A percentile compares a stretch with the other conserved stretches of the same genome.
These are phyloP conservation scores for Xerocomus spinulosus DNA, from an alignment of 768 basidiomycete genomes.

Conservation along the genomic window DNA sequence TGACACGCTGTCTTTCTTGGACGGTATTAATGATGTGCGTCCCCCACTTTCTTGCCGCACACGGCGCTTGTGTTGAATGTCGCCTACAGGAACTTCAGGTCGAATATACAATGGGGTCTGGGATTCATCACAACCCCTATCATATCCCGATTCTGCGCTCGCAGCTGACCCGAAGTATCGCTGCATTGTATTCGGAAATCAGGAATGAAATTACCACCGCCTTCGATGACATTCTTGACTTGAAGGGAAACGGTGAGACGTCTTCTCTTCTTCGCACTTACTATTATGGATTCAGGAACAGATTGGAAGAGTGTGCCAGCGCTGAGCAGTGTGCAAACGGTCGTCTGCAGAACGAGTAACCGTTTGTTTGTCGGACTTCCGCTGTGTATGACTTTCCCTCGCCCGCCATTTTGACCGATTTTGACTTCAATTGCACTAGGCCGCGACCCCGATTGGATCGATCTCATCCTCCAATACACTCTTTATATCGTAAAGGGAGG, in stretches of 20 bases:
- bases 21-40: slow-evolving; percentile 32
- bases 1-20: slow-evolving; percentile 33
- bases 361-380: slow-evolving; percentile 47
- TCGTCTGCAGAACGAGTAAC: slow-evolving; percentile 41
- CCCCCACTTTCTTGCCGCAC: neutral
- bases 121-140: slow-evolving; percentile 27
- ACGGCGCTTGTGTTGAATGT: neutral
- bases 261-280: too few species aligned
- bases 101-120: slow-evolving; percentile 35
- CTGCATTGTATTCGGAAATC: slow-evolving; percentile 35
- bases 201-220: slow-evolving; percentile 40
- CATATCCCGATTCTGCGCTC: slow-evolving; percentile 28
- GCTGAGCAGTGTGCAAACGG: slow-evolving; percentile 25
- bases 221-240: slow-evolving; percentile 35
- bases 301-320: slow-evolving; percentile 37
- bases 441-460: slow-evolving; percentile 33
- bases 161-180: slow-evolving; percentile 37
- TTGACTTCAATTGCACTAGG: slow-evolving; percentile 24
- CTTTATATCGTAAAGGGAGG: slow-evolving; percentile 24
- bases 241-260: slow-evolving; percentile 10
- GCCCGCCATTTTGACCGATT: neutral
- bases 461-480: slow-evolving; percentile 28
- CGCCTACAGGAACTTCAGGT: slow-evolving; percentile 32
- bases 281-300: slow-evolving; percentile 7
- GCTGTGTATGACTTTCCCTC: slow-evolving; percentile 31